Base-by-base conservation (phyloP, 2,329 filamentous ascomycete species). In the Mollisia scopiformis region DNA sequence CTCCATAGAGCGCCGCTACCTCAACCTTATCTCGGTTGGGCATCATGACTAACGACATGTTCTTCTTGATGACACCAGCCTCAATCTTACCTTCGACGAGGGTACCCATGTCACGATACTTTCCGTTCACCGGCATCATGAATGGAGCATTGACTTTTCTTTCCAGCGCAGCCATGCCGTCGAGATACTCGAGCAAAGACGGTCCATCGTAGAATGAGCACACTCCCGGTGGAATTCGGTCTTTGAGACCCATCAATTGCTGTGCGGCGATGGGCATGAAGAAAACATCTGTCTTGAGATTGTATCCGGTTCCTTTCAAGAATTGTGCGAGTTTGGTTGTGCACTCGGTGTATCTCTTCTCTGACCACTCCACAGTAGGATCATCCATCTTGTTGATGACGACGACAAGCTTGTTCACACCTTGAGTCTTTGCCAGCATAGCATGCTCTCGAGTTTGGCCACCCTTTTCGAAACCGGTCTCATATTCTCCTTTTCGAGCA, bases 371-470 rank as follows among this genome's bases (percentile, higher is more conserved):
- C 55, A 99, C 96, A 2, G 95, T 99, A 11, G 89, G 82, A 75
- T 99, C 95, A 74, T 99, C 95, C 96, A 99, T 99, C 84, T 99
- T 99, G 86, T 99, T 99, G 75, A 97, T 93, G 56, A 85, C 95
- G 30, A 99, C 89, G 49, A 98, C 83, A 58, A 99, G 84, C 80
- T 97, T 97, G 84, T 96, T 96, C 62, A 99, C 95, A 78, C 95
- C 95, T 75, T 97, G 94, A 0, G 96, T 99, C 80, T 98, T 97
- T 69, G 96, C 96, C 74, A 99, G 84, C 82, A 99, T 92, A 59
- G 96, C 95, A 78, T 98, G 94, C 84, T 99, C 95, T 75, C 95
- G 87, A 57, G 95, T 99, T 78, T 99, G 95, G 37, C 95, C 94
- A 65, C 95, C 95, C 81, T 90, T 91, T 72, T 99, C 95, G 75